Percentiles rank a stretch among this genome's conserved stretches.
phyloP scores from a whole-genome alignment of 192 early-diverging fungal genomes.

The Thoreauomyces humboldtii region DNA sequence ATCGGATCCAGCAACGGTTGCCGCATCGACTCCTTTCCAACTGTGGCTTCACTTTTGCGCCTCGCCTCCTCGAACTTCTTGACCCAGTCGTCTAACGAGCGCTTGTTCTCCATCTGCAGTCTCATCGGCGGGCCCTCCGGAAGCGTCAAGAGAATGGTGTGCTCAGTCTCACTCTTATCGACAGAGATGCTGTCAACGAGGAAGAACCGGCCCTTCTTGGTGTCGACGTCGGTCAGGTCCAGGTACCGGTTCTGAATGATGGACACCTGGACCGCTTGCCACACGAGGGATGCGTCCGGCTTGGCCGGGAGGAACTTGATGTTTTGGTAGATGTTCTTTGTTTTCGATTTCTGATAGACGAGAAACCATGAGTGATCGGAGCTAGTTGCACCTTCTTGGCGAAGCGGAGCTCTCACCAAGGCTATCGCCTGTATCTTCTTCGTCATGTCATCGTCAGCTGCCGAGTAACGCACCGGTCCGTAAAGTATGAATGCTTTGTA shows the following conservation, averaged over 20 bases:
- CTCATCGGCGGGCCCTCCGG: not conserved
- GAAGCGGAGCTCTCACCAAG: not conserved
- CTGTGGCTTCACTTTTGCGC: no score
- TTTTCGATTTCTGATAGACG: conserved; percentile 10
- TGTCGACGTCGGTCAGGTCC: conserved; percentile 18
- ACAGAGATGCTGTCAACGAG: not conserved
- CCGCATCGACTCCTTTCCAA: no score
- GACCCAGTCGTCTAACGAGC: conserved; percentile 3
- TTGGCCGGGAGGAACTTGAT: conserved; percentile 9
- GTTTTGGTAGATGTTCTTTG: conserved; percentile 12
- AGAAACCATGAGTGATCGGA: not conserved
- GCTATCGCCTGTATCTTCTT: not conserved
- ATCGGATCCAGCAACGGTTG: no score
- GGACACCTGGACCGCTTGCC: conserved; percentile 10
- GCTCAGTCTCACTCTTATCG: not conserved
- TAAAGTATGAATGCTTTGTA: conserved; percentile 11
- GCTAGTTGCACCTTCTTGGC: not conserved
- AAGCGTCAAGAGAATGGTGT: not conserved
- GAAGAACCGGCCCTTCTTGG: conserved; percentile 11
- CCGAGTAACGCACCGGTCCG: not conserved
- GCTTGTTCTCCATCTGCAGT: conserved; percentile 10
- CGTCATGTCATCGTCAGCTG: conserved; percentile 8
- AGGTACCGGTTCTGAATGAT: not conserved
- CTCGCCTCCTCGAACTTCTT: not conserved
- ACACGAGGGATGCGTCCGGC: conserved; percentile 5